Conservation (phyloP, 2,329 filamentous ascomycete genomes). For the Ascochyta viciae-villosae region DNA sequence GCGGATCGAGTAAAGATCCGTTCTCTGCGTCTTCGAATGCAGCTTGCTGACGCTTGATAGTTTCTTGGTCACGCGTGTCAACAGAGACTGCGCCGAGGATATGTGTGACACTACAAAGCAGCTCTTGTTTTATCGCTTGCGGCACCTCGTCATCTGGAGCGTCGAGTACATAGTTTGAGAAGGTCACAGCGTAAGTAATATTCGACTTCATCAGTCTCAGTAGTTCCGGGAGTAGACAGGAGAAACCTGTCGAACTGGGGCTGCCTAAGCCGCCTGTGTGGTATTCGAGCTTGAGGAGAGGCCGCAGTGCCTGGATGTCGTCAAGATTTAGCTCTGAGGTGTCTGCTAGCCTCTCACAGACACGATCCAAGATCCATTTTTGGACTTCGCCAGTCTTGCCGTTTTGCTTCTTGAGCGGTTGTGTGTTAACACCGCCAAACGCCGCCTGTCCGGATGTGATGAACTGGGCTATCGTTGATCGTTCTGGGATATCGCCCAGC, state of each 20-base stretch:
- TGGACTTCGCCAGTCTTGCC: background rate
- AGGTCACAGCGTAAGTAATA: background rate
- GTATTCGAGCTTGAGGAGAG: conserved; percentile 9
- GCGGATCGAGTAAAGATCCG: background rate
- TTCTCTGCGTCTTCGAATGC: background rate
- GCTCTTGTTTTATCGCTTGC: background rate
- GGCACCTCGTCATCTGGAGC: background rate
- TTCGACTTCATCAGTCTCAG: conserved; percentile 10
- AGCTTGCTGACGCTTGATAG: background rate
- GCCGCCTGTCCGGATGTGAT: conserved; percentile 5
- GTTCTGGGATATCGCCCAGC: background rate
- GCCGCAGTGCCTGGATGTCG: conserved; percentile 1
- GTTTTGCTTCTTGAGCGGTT: background rate
- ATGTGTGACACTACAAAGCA: conserved; percentile 3
- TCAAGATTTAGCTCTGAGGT: conserved; percentile 2
- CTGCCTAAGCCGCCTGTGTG: background rate
- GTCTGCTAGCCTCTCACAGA: background rate
- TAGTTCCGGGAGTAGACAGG: background rate
- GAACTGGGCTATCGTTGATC: conserved; percentile 7
- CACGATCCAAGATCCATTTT: background rate
- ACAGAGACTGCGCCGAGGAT: conserved; percentile 5
- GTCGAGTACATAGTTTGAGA: conserved; percentile 1
- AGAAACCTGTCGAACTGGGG: background rate
- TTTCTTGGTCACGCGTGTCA: conserved; percentile 1
- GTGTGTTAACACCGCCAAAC: background rate